phyloP scores from a whole-genome alignment of 1,284 basidiomycete species.

The Mycosarcoma mackinlayi region DNA sequence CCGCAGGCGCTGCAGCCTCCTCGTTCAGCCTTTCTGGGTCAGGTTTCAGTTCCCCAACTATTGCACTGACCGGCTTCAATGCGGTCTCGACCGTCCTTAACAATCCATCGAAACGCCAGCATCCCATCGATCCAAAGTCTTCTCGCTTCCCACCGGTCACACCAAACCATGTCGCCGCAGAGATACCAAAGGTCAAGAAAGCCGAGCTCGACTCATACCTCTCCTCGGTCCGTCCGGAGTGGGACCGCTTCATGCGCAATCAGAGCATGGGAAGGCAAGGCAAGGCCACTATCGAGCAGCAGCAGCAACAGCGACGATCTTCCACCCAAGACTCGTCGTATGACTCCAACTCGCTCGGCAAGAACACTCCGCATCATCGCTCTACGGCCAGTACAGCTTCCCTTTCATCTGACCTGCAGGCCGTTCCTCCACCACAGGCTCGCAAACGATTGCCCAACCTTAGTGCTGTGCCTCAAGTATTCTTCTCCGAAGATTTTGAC shows the following conservation, averaged over 20 bases:
- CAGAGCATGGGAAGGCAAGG: conserved; percentile 49
- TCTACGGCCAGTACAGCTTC: conserved; percentile 31
- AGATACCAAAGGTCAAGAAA: conserved; percentile 56
- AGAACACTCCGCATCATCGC: conserved; percentile 19
- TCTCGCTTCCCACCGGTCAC: conserved; percentile 60
- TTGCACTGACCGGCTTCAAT: conserved; percentile 54
- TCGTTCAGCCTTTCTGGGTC: conserved; percentile 34
- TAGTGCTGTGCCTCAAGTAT: conserved; percentile 79
- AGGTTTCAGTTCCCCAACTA: conserved; percentile 33
- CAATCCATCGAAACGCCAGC: conserved; percentile 59
- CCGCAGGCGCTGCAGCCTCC: conserved; percentile 26
- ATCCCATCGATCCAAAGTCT: conserved; percentile 64
- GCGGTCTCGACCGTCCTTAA: conserved; percentile 65
- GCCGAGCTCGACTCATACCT: conserved; percentile 61
- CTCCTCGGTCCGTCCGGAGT: conserved; percentile 53
- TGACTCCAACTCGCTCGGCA: conserved; percentile 30
- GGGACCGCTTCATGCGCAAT: conserved; percentile 66
- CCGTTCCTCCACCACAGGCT: conserved; percentile 32
- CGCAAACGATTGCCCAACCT: conserved; percentile 71
- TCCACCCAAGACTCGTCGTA: conserved; percentile 15
- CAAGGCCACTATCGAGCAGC: conserved; percentile 38
- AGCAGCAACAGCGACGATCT: conserved; percentile 11
- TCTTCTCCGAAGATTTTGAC: conserved; percentile 83
- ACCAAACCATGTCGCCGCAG: conserved; percentile 51
- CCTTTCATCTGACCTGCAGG: conserved; percentile 41